Conservation (phyloP, 2,329 filamentous ascomycete species). For the Verticillium albo-atrum region DNA sequence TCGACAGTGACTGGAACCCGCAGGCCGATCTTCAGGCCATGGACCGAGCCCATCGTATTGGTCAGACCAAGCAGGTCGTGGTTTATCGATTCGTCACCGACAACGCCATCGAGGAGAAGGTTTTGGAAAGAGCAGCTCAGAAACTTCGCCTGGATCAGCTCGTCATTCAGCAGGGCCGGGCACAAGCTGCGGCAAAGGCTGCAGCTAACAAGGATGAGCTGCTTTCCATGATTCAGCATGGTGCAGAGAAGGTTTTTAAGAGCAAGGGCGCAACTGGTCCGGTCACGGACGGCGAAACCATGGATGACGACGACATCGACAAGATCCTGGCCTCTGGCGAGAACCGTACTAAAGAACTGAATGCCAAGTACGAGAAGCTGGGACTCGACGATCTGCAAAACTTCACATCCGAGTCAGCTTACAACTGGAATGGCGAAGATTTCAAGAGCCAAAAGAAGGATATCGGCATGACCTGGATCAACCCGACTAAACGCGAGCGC, state of each 20-base stretch:
- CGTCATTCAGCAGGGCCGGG: slow-evolving; percentile 94
- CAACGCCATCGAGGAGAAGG: slow-evolving; percentile 97
- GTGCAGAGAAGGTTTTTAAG: slow-evolving; percentile 90
- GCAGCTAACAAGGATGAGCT: slow-evolving; percentile 95
- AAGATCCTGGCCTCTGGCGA: slow-evolving; percentile 82
- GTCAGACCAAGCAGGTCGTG: slow-evolving; percentile 95
- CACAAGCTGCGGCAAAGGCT: slow-evolving; percentile 84
- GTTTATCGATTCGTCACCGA: slow-evolving; percentile 98
- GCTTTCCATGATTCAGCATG: slow-evolving; percentile 97
- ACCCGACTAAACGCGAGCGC: slow-evolving; percentile 94
- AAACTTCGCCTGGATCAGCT: slow-evolving; percentile 95
- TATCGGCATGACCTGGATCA: slow-evolving; percentile 93
- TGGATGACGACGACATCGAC: slow-evolving; percentile 90
- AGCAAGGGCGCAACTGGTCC: slow-evolving; percentile 61
- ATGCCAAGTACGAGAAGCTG: slow-evolving; percentile 91
- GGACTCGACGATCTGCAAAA: slow-evolving; percentile 97
- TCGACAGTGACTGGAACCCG: slow-evolving; percentile 98
- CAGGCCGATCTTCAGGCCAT: slow-evolving; percentile 98
- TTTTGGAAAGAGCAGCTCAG: slow-evolving; percentile 91
- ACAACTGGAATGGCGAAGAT: slow-evolving; percentile 98
- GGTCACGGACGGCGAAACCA: slow-evolving; percentile 54
- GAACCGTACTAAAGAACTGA: slow-evolving; percentile 82
- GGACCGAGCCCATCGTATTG: slow-evolving; percentile 97
- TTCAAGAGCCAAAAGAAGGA: slow-evolving; percentile 91
- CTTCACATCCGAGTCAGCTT: slow-evolving; percentile 94